Base-by-base conservation (phyloP, 495 filamentous ascomycete genomes). In the Mytilinidion resinicola region DNA sequence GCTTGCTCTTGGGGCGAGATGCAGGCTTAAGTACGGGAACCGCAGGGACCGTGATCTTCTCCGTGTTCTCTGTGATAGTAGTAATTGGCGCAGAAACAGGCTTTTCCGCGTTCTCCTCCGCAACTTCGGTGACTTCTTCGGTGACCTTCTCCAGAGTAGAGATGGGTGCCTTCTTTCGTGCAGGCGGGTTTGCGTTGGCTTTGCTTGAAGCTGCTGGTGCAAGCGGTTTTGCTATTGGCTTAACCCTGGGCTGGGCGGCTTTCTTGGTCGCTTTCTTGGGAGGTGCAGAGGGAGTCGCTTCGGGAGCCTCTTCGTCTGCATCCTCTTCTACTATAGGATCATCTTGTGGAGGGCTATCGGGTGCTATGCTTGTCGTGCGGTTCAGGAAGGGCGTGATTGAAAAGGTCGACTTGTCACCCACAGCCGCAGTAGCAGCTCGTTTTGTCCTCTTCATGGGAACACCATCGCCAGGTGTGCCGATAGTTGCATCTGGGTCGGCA, bases 351-450 rank as follows among this genome's bases (percentile, higher is more conserved):
- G 51, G 69, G 44, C 76, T 76, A 38, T 78, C 78, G 39, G 72
- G 71, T 9, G 73, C 70, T n/a, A 77, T 72, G 63, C 76, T 85
- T 42, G 80, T 76, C 7, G 86, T 88, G 52, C 88, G 85, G 74
- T 92, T 95, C 33, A 96, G 74, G 71, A 91, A 95, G 0, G 91
- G 91, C 1, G 91, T 96, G 60, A 96, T 91, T 10, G 90, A 93
- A 68, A 96, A 96, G 17, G 78, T 82, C 0, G 90, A 95, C 70
- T 95, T 95, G 61, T 95, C 90, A 21, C 87, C 90, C 36, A 84
- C 73, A 39, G 85, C 52, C 11, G 57, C 59, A 8, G 72, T 64
- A 9, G 62, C 67, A 3, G 69, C 72, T 10, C 64, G 72, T 66
- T 70, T 76, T 68, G 74, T 73, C 41, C 71, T 58, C 65, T 74